phyloP scores from a whole-genome alignment of 108 stramenopile genomes.

The Nannochloropsis gaditana region DNA sequence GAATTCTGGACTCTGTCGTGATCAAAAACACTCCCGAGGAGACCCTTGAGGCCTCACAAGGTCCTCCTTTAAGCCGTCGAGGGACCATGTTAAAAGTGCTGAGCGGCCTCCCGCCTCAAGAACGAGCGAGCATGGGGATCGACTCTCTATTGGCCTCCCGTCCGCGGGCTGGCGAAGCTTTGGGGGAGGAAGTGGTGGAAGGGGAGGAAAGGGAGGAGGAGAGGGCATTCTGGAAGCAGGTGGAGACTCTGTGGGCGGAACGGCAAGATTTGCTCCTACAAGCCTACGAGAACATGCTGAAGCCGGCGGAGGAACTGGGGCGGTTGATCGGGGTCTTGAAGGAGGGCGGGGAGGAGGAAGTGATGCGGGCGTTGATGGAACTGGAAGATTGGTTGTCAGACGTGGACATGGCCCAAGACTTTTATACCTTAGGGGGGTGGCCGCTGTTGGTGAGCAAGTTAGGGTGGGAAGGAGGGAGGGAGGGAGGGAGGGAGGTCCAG shows the following conservation, averaged over 20 bases:
- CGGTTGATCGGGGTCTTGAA: slow-evolving; percentile 30
- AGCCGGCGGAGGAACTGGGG: slow-evolving; percentile 49
- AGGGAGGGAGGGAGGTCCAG: slow-evolving; percentile 56
- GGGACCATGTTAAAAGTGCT: slow-evolving; percentile 75
- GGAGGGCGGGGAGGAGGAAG: slow-evolving; percentile 45
- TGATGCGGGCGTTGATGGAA: slow-evolving; percentile 63
- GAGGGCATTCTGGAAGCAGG: slow-evolving; percentile 57
- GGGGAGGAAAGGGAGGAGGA: slow-evolving; percentile 29
- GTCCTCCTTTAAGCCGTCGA: neutral
- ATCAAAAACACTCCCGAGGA: slow-evolving; percentile 10
- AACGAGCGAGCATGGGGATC: slow-evolving; percentile 66
- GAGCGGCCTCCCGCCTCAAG: slow-evolving; percentile 63
- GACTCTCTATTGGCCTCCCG: slow-evolving; percentile 40
- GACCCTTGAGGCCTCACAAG: neutral
- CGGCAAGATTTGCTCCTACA: slow-evolving; percentile 67
- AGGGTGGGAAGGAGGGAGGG: slow-evolving; percentile 36
- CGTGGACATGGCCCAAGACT: slow-evolving; percentile 87
- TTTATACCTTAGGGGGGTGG: slow-evolving; percentile 87
- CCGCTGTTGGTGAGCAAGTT: slow-evolving; percentile 63
- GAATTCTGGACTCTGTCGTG: neutral
- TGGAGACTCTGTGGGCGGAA: slow-evolving; percentile 68
- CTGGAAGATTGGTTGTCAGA: slow-evolving; percentile 80
- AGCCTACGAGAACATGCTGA: slow-evolving; percentile 43
- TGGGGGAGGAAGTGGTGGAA: too few species aligned
- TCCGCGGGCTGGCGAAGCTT: slow-evolving; percentile 16